Conservation (phyloP, 163 green algal genomes). For the Prototheca cutis region DNA sequence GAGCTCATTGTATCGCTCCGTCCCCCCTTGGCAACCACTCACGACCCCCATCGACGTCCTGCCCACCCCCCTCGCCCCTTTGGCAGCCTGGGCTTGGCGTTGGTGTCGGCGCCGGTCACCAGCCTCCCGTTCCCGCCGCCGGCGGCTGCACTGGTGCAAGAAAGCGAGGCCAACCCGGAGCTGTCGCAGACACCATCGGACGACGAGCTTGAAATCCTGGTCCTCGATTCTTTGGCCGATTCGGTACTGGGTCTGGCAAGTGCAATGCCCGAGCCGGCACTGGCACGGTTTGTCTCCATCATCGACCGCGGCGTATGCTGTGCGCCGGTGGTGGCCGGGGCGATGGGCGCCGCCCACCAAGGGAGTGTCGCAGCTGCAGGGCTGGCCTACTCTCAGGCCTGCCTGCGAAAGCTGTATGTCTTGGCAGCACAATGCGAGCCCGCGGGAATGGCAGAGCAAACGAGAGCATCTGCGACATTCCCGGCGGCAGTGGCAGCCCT, state of each 20-base stretch:
- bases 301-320: conserved; percentile 42
- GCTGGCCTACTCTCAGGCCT: conserved; percentile 51
- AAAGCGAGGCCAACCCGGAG: too few species aligned
- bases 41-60: too few species aligned
- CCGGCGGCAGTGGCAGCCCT: conserved; percentile 47
- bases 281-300: conserved; percentile 39
- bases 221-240: conserved; percentile 72
- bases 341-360: conserved; percentile 8
- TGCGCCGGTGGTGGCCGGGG: conserved; percentile 5
- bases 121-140: too few species aligned
- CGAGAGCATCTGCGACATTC: conserved; percentile 24
- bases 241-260: conserved; percentile 44
- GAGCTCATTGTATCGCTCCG: too few species aligned
- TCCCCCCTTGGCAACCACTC: too few species aligned
- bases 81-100: too few species aligned
- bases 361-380: too few species aligned
- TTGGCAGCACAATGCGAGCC: conserved; percentile 44
- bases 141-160: too few species aligned
- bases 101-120: too few species aligned
- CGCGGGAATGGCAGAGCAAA: conserved; percentile 3
- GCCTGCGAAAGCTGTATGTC: conserved; percentile 69
- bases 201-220: conserved; percentile 44
- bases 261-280: conserved; percentile 15
- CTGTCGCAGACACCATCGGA: too few species aligned
- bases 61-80: too few species aligned